These are phyloP conservation scores for Rhododendron henanense DNA, from an alignment of 148 eudicot genomes.

Conservation along the genomic window DNA sequence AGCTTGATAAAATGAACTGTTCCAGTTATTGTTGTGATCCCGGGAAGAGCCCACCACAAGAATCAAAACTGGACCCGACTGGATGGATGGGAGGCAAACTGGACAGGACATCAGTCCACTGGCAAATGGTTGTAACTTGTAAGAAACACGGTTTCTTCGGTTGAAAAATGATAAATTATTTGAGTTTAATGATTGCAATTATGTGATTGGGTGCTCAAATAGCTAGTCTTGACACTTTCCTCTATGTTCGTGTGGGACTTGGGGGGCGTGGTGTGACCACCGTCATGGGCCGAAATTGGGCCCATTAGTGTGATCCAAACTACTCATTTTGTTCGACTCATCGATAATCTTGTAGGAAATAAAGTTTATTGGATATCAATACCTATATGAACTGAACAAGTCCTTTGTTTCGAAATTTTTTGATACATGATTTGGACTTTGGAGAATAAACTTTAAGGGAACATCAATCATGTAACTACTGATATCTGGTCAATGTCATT, in stretches of 20 bases:
- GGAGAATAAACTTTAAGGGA: neutral
- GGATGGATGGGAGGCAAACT: too few relatives aligned
- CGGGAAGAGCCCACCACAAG: neutral
- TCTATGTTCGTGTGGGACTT: neutral
- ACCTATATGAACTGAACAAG: neutral
- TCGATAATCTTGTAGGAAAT: too few relatives aligned
- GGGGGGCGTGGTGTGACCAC: neutral
- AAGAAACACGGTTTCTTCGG: neutral
- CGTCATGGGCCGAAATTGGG: neutral
- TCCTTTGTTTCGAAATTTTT: neutral
- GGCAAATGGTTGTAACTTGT: neutral
- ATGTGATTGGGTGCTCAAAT: neutral
- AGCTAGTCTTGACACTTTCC: neutral
- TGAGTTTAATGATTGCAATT: neutral
- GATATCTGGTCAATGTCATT: neutral
- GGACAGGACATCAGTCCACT: neutral
- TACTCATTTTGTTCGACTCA: neutral
- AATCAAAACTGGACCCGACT: neutral
- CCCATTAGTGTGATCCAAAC: neutral
- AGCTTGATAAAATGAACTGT: neutral
- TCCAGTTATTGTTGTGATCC: neutral
- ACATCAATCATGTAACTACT: neutral
- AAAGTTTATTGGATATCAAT: neutral
- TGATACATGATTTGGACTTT: neutral
- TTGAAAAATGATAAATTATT: neutral